Percentiles rank a stretch among this genome's conserved stretches.
Evolutionary conservation across 2,329 filamentous ascomycete genomes (phyloP).

Genomic region (Exophiala viscosa): DNA sequence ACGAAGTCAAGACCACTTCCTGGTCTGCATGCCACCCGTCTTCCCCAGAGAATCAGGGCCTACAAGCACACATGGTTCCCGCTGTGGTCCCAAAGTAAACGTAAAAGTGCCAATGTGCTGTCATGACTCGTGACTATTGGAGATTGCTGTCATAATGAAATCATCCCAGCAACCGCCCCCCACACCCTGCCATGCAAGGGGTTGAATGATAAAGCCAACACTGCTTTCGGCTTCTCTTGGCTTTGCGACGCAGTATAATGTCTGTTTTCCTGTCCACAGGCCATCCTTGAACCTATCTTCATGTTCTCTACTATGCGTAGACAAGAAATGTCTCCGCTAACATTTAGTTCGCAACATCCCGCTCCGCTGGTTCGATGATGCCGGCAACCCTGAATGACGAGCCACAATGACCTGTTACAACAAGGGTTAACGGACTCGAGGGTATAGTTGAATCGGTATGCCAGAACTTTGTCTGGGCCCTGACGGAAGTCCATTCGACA

Average conservation of each 20-base stretch:
- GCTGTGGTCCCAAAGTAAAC: not conserved
- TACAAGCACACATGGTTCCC: no score
- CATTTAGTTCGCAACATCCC: not conserved
- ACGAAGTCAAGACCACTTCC: no score
- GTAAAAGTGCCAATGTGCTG: conserved; percentile 5
- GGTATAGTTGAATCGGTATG: conserved; percentile 17
- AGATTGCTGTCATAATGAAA: not conserved
- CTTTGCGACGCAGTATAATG: not conserved
- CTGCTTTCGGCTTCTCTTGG: not conserved
- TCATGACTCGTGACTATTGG: conserved; percentile 17
- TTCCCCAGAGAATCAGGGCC: no score
- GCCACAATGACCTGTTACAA: not conserved
- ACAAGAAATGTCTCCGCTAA: not conserved
- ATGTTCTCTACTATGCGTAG: no score
- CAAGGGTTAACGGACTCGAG: conserved; percentile 12
- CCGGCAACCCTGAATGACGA: not conserved
- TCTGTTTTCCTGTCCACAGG: conserved; percentile 35
- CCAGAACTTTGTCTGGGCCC: conserved; percentile 17
- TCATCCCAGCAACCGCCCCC: conserved; percentile 6
- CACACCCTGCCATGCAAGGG: conserved; percentile 15
- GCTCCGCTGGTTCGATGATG: not conserved
- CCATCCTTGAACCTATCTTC: conserved; percentile 39
- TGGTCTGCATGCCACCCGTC: no score
- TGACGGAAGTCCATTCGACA: conserved; percentile 17
- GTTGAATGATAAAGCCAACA: conserved; percentile 4